Evolutionary conservation across 306 rosid genomes (phyloP).

Genomic region (Ormosia semicastrata): DNA sequence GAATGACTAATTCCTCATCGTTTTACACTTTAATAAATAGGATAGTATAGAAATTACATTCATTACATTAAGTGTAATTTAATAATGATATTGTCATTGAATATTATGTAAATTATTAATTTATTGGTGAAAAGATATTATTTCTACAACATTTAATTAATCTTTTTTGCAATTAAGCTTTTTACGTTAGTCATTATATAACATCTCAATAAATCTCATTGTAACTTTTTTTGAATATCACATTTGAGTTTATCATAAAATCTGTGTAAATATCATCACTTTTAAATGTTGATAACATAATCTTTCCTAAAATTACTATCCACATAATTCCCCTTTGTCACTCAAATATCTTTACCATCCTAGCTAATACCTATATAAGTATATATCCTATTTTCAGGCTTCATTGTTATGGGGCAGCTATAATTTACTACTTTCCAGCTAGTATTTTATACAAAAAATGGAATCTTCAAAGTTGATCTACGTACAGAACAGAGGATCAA

Average conservation of each 20-base stretch:
- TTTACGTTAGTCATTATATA: neutral
- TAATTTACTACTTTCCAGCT: neutral
- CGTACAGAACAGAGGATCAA: neutral
- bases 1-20: too few relatives aligned
- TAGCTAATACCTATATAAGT: neutral
- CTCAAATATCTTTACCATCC: neutral
- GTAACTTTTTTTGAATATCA: neutral
- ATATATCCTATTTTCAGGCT: neutral
- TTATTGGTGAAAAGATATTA: too few relatives aligned
- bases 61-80: too few relatives aligned
- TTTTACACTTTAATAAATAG: too few relatives aligned
- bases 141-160: too few relatives aligned
- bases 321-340: neutral
- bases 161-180: too few relatives aligned
- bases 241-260: neutral
- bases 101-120: too few relatives aligned
- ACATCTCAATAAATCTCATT: neutral
- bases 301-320: too few relatives aligned
- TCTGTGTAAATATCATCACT: too few relatives aligned
- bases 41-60: too few relatives aligned
- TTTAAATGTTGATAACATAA: too few relatives aligned
- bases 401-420: neutral
- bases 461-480: neutral
- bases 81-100: too few relatives aligned
- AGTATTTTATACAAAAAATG: neutral